Percentiles rank a stretch among this genome's conserved stretches.
Conservation (phyloP, 2,329 filamentous ascomycete species). For the Aspergillus brasiliensis region DNA sequence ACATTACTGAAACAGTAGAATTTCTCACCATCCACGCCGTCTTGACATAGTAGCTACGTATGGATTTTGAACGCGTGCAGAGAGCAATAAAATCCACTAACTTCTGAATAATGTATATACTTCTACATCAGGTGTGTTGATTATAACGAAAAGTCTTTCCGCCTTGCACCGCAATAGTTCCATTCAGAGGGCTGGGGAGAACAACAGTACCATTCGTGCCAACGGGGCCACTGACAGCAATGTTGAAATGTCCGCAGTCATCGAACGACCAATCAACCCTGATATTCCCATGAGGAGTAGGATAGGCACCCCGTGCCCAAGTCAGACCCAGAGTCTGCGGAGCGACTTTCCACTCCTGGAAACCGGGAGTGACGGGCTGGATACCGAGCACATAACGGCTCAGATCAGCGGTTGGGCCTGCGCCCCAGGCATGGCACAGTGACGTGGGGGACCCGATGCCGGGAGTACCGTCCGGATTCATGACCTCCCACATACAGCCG, state of each 20-base stretch:
- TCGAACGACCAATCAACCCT: slow-evolving; percentile 11
- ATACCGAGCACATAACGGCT: slow-evolving; percentile 32
- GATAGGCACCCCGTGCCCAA: slow-evolving; percentile 17
- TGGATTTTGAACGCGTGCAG: too few relatives aligned
- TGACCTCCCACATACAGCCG: slow-evolving; percentile 16
- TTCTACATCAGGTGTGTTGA: too few relatives aligned
- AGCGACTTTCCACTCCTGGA: slow-evolving; percentile 14
- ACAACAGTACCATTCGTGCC: slow-evolving; percentile 11
- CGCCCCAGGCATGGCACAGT: slow-evolving; percentile 39
- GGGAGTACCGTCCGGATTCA: slow-evolving; percentile 11
- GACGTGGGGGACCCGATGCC: slow-evolving; percentile 28
- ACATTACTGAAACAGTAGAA: too few relatives aligned
- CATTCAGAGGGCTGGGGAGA: background rate
- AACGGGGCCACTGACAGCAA: slow-evolving; percentile 8
- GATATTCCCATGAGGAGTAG: slow-evolving; percentile 8
- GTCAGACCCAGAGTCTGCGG: slow-evolving; percentile 23
- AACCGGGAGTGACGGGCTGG: slow-evolving; percentile 24
- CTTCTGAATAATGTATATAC: too few relatives aligned
- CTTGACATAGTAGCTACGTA: too few relatives aligned
- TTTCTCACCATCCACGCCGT: too few relatives aligned
- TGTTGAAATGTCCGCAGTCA: background rate
- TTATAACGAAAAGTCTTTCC: background rate
- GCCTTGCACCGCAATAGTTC: background rate
- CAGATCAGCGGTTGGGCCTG: slow-evolving; percentile 38
- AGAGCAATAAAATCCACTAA: too few relatives aligned